These are phyloP conservation scores for Canavalia ensiformis DNA, from an alignment of 306 rosid genomes.

Conservation along the genomic window DNA sequence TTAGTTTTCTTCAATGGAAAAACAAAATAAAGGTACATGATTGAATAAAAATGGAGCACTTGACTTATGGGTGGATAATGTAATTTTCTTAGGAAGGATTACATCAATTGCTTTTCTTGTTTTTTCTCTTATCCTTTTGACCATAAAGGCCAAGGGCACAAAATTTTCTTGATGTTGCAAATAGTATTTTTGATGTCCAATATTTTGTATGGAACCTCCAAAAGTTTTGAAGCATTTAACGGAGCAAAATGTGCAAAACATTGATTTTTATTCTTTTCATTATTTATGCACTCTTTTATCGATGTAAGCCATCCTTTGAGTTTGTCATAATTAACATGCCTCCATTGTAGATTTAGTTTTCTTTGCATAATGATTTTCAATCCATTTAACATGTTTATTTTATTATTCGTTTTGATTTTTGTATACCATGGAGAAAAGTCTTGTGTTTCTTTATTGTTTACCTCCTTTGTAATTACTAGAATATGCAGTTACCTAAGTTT, in stretches of 20 bases:
- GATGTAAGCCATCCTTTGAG: neutral
- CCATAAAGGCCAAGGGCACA: neutral
- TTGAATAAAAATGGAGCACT: constrained; percentile 24
- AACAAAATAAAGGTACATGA: constrained; percentile 13
- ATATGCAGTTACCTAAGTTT: neutral
- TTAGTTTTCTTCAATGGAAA: constrained; percentile 5
- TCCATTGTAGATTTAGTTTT: constrained; percentile 1
- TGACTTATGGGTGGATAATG: neutral
- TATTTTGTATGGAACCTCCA: neutral
- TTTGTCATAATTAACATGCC: neutral
- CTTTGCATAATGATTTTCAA: neutral
- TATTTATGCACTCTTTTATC: neutral
- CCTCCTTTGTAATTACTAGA: neutral
- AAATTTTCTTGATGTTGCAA: neutral
- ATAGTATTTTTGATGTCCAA: constrained; percentile 6
- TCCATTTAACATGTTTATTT: neutral
- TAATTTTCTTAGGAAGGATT: neutral
- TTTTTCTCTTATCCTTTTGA: neutral
- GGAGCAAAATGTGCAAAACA: neutral
- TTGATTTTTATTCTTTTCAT: neutral
- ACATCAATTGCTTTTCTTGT: constrained; percentile 7
- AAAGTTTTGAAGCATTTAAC: constrained; percentile 8
- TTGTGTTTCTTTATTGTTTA: neutral
- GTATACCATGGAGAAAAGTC: neutral
- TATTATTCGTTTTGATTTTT: neutral